These are phyloP conservation scores for Penicillium decumbens DNA, from an alignment of 2,329 filamentous ascomycete genomes.

Conservation along the genomic window DNA sequence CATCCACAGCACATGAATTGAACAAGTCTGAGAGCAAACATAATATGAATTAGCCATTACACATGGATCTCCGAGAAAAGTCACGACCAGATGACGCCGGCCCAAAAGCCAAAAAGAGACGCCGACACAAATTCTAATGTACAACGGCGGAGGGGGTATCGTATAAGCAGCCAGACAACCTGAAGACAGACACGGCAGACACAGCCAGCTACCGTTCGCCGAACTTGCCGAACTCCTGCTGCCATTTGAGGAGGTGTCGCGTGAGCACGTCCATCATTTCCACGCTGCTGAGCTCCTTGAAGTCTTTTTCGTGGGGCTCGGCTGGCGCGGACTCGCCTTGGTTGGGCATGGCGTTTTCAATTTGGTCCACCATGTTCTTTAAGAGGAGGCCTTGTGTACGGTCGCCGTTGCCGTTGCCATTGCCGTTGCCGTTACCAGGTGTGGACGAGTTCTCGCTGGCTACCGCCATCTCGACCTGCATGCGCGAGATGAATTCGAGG, in stretches of 20 bases:
- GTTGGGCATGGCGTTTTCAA: constrained; percentile 26
- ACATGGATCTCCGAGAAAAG: background rate
- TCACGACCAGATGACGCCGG: constrained; percentile 13
- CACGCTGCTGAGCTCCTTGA: constrained; percentile 69
- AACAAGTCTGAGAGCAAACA: background rate
- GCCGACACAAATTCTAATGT: background rate
- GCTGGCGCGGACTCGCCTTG: constrained; percentile 27
- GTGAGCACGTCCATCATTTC: constrained; percentile 91
- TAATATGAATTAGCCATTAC: background rate
- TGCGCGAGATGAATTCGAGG: constrained; percentile 82
- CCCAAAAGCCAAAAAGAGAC: constrained; percentile 3
- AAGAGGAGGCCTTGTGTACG: constrained; percentile 32
- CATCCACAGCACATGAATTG: background rate
- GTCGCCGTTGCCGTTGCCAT: constrained; percentile 25
- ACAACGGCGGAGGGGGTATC: constrained; percentile 16
- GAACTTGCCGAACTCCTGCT: constrained; percentile 62
- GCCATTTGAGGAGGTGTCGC: constrained; percentile 77
- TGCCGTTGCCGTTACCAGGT: constrained; percentile 21
- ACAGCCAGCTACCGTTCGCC: constrained; percentile 43
- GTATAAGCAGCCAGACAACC: constrained; percentile 15
- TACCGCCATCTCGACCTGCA: constrained; percentile 78
- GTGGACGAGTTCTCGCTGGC: constrained; percentile 44
- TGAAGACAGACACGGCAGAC: constrained; percentile 7
- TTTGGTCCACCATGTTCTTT: constrained; percentile 35
- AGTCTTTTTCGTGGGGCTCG: constrained; percentile 49